Evolutionary conservation across 306 rosid genomes (phyloP), one percentile per base, ranked within the genome.

Genomic region (Cicer pinnatifidum): DNA sequence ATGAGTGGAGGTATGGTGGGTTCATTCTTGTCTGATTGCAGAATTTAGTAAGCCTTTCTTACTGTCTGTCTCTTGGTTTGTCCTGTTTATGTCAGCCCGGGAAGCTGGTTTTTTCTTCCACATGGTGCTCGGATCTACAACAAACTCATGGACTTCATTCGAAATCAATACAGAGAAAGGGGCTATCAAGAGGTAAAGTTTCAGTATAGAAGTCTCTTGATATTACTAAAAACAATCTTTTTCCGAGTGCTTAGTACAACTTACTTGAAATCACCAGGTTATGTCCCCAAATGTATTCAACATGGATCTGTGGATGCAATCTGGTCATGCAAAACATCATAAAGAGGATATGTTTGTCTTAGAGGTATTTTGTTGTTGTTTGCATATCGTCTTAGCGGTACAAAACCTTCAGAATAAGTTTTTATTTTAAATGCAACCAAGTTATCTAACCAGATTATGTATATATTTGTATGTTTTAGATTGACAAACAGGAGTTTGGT

Each of bases 81-180:
- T 45, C 52, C 62, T 79, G 63, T 73, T 75, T 68, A 44, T 74
- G 65, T 80, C 83, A 93, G 97, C 72, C 98, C 98, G 13, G 98
- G 98, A 81, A 90, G 98, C 77, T 93, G 98, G 98, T 93, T 93
- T 86, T 93, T 93, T 66, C 97, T 93, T 51, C 97, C 98, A 28
- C 88, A 78, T 78, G 98, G 98, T 37, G 61, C 97, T 50, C 89
- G 90, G 58, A 78, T 93, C 61, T 93, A 93, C 86, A 90, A 85
- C 81, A 92, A 88, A 78, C 66, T 92, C n/a, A 87, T 87, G 91
- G 87, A 81, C 0, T 92, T 92, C 69, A 88, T 93, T 76, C 76
- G 86, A 46, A 83, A 79, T 82, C 96, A 87, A 77, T 93, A 93
- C 77, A 87, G 85, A 80, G 85, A 82, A 56, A 84, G 97, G 79